Conservation (phyloP, 2,329 filamentous ascomycete species). For the Tolypocladium tundrense region DNA sequence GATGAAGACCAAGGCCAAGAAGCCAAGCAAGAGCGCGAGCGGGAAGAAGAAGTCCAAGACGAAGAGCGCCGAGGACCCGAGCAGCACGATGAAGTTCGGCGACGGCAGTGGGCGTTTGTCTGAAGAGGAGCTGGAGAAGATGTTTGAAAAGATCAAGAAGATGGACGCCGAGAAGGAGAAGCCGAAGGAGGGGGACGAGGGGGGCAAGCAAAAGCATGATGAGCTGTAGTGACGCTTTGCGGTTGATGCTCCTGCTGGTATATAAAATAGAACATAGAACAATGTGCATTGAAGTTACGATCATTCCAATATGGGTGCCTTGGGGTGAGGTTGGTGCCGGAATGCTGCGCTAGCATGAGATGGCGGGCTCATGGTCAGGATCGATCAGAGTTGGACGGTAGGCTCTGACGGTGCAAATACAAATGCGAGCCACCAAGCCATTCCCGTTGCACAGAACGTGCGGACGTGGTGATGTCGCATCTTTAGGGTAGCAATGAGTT, state of each 20-base stretch:
- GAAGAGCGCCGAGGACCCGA: slow-evolving; percentile 21
- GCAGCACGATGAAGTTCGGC: slow-evolving; percentile 31
- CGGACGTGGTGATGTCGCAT: too few relatives aligned
- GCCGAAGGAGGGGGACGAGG: slow-evolving; percentile 15
- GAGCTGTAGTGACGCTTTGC: slow-evolving; percentile 19
- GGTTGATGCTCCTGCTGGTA: neutral
- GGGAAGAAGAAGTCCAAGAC: slow-evolving; percentile 26
- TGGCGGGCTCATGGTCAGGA: too few relatives aligned
- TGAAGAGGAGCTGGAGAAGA: slow-evolving; percentile 41
- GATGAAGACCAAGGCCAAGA: slow-evolving; percentile 29
- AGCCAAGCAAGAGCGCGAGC: slow-evolving; percentile 19
- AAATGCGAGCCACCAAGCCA: too few relatives aligned
- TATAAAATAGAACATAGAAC: neutral
- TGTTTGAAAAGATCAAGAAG: slow-evolving; percentile 26
- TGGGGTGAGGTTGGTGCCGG: neutral
- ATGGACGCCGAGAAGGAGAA: slow-evolving; percentile 17
- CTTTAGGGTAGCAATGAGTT: too few relatives aligned
- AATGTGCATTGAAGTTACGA: neutral
- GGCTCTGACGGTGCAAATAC: too few relatives aligned
- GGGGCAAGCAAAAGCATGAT: slow-evolving; percentile 18
- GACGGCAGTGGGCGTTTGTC: slow-evolving; percentile 23
- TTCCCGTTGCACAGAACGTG: too few relatives aligned
- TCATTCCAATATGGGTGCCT: neutral
- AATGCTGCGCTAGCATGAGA: neutral
- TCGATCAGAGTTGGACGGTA: too few relatives aligned